phyloP scores from a whole-genome alignment of 371 early-diverging fungal genomes.

The Actinomortierella ambigua region DNA sequence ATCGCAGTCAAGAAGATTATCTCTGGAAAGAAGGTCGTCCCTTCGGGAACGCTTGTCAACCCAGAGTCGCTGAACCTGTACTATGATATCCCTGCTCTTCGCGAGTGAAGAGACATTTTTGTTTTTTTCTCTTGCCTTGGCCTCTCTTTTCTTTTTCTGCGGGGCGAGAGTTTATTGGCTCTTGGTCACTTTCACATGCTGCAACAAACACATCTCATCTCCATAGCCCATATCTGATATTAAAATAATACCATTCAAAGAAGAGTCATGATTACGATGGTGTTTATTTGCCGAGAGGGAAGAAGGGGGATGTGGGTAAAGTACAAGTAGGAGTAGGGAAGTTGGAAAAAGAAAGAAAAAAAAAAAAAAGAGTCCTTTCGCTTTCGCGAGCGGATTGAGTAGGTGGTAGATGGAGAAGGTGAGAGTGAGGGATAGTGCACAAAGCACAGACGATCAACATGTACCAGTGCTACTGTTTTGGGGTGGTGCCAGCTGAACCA shows the following conservation, averaged over 20 bases:
- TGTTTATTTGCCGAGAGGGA: background rate
- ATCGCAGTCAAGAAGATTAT: conserved; percentile 95
- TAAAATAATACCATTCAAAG: too few relatives aligned
- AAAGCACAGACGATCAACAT: conserved; percentile 8
- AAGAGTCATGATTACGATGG: too few relatives aligned
- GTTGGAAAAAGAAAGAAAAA: background rate
- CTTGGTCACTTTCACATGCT: too few relatives aligned
- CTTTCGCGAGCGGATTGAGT: too few relatives aligned
- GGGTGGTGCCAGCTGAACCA: conserved; percentile 13
- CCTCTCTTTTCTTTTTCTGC: too few relatives aligned
- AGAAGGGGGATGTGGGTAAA: background rate
- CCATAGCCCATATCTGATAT: too few relatives aligned
- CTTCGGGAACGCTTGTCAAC: conserved; percentile 82
- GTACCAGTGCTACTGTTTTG: conserved; percentile 5
- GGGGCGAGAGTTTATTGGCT: too few relatives aligned
- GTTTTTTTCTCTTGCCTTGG: background rate
- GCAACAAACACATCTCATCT: too few relatives aligned
- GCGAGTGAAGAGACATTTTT: conserved; percentile 14
- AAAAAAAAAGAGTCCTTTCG: background rate
- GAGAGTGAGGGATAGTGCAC: background rate
- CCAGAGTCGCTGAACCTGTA: conserved; percentile 85
- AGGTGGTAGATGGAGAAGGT: background rate
- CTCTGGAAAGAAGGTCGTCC: conserved; percentile 74
- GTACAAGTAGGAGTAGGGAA: background rate
- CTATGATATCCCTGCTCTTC: conserved; percentile 64